phyloP scores from a whole-genome alignment of 768 basidiomycete genomes.

The Lactifluus echinatus region DNA sequence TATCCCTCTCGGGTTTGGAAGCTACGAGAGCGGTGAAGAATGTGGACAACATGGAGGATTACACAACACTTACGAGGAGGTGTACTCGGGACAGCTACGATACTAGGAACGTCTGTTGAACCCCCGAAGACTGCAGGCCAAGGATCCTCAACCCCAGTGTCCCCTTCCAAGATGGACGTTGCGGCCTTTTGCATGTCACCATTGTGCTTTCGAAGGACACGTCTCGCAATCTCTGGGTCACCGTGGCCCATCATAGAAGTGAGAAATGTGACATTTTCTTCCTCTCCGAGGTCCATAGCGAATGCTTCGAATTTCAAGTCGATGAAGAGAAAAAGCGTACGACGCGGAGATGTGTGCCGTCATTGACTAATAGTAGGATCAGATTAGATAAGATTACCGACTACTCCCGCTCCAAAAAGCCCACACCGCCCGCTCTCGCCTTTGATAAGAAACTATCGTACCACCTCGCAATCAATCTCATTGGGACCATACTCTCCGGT shows the following conservation, averaged over 20 bases:
- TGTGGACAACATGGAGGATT: background rate
- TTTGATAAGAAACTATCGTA: conserved; percentile 60
- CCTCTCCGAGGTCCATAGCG: conserved; percentile 22
- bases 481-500: conserved; percentile 48
- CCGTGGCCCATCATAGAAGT: conserved; percentile 34
- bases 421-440: conserved; percentile 47
- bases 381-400: conserved; percentile 7
- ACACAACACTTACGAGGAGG: conserved; percentile 23
- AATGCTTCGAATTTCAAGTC: background rate
- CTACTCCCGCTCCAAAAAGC: conserved; percentile 46
- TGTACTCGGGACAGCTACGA: conserved; percentile 22
- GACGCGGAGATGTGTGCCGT: background rate
- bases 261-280: conserved; percentile 29
- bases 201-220: conserved; percentile 51
- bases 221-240: conserved; percentile 40
- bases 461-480: conserved; percentile 59
- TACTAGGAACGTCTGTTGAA: conserved; percentile 8
- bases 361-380: background rate
- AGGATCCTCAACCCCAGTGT: conserved; percentile 19
- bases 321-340: background rate
- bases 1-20: conserved; percentile 25
- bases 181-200: conserved; percentile 40
- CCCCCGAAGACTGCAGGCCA: conserved; percentile 6
- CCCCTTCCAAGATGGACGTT: conserved; percentile 27
- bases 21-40: conserved; percentile 19